Evolutionary conservation across 164 flowering plant species (phyloP), one percentile per base, ranked within the genome.

Genomic region (Macadamia integrifolia): DNA sequence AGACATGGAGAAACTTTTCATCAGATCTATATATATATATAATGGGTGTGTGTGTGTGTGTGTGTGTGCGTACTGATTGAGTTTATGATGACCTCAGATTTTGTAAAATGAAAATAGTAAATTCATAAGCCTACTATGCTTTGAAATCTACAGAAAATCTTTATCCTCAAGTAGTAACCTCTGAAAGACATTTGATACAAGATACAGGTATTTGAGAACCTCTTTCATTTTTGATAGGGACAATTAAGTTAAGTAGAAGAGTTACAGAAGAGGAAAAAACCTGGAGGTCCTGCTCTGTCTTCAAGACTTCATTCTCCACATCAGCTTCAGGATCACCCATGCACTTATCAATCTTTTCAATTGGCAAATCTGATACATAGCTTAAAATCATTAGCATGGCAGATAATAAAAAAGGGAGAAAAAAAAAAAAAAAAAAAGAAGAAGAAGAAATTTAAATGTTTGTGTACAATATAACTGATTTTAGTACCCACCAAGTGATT

Each of bases 291-390:
- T 92, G 98, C 81, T 92, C 96, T 18, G 60, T 75, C 78, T 92
- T 87, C 68, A 92, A 80, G 53, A 90, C 83, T 65, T 69, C 77
- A 78, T 92, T 92, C 60, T 90, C 96, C 5, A 75, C 82, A 77
- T 92, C 92, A 48, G 91, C 96, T 58, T 86, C 87, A 58, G 95
- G 93, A 75, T 92, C 86, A 6, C 98, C 98, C 86, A 92, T 85
- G 80, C 98, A 92, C n/a, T 82, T 83, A 43, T 71, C 65, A n/a
- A 92, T 83, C 77, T 90, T 85, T 28, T 88, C 93, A 65, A 85
- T 18, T 3, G 92, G 89, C 53, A 92, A 72, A 77, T 58, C 97
- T 92, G 76, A 17, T 58, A 31, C 12, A 46, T 46, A 46, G 50
- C 9, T 46, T 46, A 46, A 46, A 46, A 3, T 1, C 50, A 29